Evolutionary conservation across 495 filamentous ascomycete genomes (phyloP), one percentile per base, ranked within the genome.

Genomic region (Neurospora sp.): DNA sequence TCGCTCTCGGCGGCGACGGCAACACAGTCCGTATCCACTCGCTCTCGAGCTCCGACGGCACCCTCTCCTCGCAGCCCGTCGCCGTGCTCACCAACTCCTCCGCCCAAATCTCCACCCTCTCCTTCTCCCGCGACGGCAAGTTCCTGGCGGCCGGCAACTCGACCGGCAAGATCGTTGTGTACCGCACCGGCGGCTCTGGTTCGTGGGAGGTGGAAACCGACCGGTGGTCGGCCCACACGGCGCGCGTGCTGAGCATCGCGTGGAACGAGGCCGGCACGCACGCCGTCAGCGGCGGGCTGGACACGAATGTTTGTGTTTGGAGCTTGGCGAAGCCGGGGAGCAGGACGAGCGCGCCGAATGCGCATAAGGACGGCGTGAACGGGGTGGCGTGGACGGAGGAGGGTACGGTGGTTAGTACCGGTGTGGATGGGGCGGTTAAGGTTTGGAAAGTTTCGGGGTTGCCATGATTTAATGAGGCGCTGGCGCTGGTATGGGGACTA

Each of bases 361-460:
- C 95, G 69, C 96, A 99, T 81, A 97, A 97, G 84, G 96, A 98
- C 73, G 96, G 96, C 3, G 93, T 99, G 9, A 93, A 91, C 77
- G 94, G 92, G 5, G 94, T 98, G 6, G 88, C 85, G 10, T 99
- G 96, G 96, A 87, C 93, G 20, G 88, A 88, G 9, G 85, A 84
- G n/a, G 82, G 83, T n/a, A 93, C 87, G 82, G 87, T 98, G 39
- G 88, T 91, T 3, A 95, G 91, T 75, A 88, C 88, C 37, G 96
- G 96, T 12, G 93, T 91, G 2, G 96, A 99, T 87, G 94, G 93
- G 60, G 90, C 92, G 0, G 88, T 98, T 31, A 99, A 97, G 87
- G 86, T 94, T 62, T 98, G 96, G 96, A 87, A 85, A 74, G 90
- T 97, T 4, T 86, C 90, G 76, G 89, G 89, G 1, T 74, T 92